phyloP scores from a whole-genome alignment of 176 grass and related monocot species.

The Poa pratensis region DNA sequence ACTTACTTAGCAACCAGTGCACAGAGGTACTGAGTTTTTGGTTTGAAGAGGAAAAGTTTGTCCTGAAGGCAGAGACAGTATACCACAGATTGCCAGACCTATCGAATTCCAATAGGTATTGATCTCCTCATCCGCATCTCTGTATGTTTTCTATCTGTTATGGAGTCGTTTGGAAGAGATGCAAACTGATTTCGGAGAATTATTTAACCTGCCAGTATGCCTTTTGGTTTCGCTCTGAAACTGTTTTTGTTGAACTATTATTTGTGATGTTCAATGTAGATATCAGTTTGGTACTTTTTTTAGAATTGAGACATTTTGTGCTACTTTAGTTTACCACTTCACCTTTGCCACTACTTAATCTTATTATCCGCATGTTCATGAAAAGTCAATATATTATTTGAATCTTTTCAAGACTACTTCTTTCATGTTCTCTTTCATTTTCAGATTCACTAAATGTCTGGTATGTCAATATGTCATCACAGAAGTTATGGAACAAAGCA shows the following conservation, averaged over 20 bases:
- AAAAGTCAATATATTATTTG: background rate
- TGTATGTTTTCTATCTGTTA: background rate
- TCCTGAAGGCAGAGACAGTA: background rate
- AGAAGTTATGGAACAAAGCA: background rate
- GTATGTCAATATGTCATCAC: too few species aligned
- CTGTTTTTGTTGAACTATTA: background rate
- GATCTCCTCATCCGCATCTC: background rate
- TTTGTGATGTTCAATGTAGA: background rate
- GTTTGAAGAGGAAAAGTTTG: constrained; percentile 22
- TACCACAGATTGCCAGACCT: background rate
- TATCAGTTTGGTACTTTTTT: constrained; percentile 18
- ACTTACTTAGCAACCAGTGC: background rate
- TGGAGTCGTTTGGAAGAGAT: constrained; percentile 19
- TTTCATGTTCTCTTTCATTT: background rate
- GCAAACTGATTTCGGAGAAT: constrained; percentile 15
- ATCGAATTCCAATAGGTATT: constrained; percentile 39
- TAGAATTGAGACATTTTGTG: background rate
- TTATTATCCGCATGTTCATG: constrained; percentile 14
- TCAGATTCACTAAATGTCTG: background rate
- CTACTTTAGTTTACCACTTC: constrained; percentile 1
- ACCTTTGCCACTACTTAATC: constrained; percentile 3
- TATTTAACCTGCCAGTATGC: constrained; percentile 8
- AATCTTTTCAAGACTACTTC: background rate
- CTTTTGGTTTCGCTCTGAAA: constrained; percentile 10
- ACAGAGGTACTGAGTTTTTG: background rate